Percentiles rank a stretch among this genome's conserved stretches.
Evolutionary conservation across 345 rosid genomes (phyloP).

Genomic region (Aurinia saxatilis): DNA sequence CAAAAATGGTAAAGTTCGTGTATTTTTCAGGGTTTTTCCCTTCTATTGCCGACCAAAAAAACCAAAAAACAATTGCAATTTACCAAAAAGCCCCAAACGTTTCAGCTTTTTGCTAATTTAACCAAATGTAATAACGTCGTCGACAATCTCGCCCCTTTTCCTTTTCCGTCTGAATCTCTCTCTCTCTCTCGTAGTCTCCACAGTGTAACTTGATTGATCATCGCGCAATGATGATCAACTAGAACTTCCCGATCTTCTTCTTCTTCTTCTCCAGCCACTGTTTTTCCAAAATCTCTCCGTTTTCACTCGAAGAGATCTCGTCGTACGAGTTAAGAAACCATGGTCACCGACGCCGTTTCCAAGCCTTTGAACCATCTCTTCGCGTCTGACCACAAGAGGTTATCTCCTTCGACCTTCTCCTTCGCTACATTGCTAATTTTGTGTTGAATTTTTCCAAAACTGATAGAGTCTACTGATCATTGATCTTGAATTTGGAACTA

Average conservation of each 20-base stretch:
- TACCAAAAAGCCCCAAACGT: neutral
- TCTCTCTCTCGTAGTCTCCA: neutral
- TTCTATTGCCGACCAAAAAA: too few relatives aligned
- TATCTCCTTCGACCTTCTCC: too few relatives aligned
- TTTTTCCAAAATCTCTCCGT: neutral
- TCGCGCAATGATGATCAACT: constrained; percentile 31
- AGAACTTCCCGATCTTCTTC: constrained; percentile 3
- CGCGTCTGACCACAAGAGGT: constrained; percentile 79
- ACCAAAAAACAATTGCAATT: neutral
- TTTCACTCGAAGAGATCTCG: constrained; percentile 23
- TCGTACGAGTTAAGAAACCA: constrained; percentile 20
- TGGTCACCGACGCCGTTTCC: constrained; percentile 34
- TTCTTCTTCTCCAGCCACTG: neutral
- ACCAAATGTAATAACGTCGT: constrained; percentile 15
- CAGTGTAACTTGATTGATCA: constrained; percentile 9
- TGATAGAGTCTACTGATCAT: neutral
- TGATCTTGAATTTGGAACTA: neutral
- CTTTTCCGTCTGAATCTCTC: constrained; percentile 27
- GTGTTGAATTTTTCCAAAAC: neutral
- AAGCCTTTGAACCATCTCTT: constrained; percentile 32
- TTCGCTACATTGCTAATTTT: constrained; percentile 3
- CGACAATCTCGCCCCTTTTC: constrained; percentile 38
- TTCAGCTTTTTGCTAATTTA: neutral
- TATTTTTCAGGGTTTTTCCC: too few relatives aligned
- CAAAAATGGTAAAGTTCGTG: too few relatives aligned